Evolutionary conservation across 2,329 filamentous ascomycete species (phyloP).

Genomic region (Fusarium sp.): DNA sequence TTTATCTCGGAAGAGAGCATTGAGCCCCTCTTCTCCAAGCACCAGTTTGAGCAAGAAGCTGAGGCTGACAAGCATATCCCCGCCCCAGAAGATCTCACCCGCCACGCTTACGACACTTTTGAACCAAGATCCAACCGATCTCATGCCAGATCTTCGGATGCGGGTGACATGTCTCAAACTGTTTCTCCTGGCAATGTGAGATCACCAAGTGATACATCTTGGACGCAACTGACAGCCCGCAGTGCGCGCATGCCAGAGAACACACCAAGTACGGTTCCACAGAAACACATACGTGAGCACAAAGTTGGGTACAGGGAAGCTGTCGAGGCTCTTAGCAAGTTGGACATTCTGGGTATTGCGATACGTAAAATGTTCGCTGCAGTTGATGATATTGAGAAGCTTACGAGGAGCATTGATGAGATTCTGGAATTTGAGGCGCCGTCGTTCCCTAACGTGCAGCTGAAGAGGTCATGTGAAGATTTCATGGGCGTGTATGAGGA

Average conservation of each 20-base stretch:
- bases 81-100: neutral
- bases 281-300: neutral
- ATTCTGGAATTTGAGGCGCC: neutral
- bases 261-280: neutral
- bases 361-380: neutral
- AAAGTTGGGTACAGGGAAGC: neutral
- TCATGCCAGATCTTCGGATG: neutral
- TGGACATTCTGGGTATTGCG: neutral
- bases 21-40: neutral
- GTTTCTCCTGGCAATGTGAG: neutral
- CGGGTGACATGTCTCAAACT: neutral
- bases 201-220: no score
- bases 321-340: neutral
- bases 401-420: neutral
- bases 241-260: neutral
- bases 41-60: neutral
- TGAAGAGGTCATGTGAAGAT: neutral
- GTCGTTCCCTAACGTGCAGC: neutral
- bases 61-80: neutral
- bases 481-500: neutral
- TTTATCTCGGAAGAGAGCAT: neutral
- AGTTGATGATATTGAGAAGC: neutral
- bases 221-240: neutral
- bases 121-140: neutral
- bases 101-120: neutral